A percentile compares a stretch with the other conserved stretches of the same genome.
Conservation (phyloP, 2,329 filamentous ascomycete genomes). For the Phialophora macrospora region DNA sequence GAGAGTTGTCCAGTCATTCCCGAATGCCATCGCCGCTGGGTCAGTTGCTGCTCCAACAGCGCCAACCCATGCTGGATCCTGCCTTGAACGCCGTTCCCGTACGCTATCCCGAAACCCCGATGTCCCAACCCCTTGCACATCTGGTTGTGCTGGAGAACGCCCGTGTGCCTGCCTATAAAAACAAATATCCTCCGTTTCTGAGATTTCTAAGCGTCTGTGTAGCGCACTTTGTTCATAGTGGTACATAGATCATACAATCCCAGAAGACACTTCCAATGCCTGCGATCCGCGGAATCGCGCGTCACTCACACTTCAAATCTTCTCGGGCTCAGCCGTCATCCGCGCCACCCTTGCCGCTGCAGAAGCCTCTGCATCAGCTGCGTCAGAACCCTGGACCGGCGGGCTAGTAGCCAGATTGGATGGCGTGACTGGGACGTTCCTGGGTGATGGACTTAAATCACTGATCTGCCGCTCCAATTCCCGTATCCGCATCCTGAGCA, state of each 20-base stretch:
- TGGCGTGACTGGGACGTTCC: slow-evolving; percentile 34
- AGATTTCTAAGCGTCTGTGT: neutral
- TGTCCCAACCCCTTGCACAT: neutral
- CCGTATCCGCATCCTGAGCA: slow-evolving; percentile 53
- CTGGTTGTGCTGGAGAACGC: neutral
- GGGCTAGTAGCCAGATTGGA: slow-evolving; percentile 36
- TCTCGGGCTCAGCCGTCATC: slow-evolving; percentile 23
- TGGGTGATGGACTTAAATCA: slow-evolving; percentile 30
- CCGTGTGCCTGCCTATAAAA: neutral
- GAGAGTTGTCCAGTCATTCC: neutral
- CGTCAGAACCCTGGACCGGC: slow-evolving; percentile 23
- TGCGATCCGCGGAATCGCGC: neutral
- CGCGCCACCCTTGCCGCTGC: slow-evolving; percentile 25
- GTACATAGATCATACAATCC: slow-evolving; percentile 1
- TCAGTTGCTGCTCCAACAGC: neutral
- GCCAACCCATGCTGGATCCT: neutral
- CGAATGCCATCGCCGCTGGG: neutral
- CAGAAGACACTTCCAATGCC: neutral
- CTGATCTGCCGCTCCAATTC: slow-evolving; percentile 46
- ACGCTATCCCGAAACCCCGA: neutral
- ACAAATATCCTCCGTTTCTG: neutral
- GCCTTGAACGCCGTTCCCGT: neutral
- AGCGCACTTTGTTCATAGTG: slow-evolving; percentile 1
- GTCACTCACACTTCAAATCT: slow-evolving; percentile 8
- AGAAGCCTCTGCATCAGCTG: slow-evolving; percentile 24